These are phyloP conservation scores for Yamadazyma diospyri DNA, from an alignment of 1,139 yeast genomes.

Conservation along the genomic window DNA sequence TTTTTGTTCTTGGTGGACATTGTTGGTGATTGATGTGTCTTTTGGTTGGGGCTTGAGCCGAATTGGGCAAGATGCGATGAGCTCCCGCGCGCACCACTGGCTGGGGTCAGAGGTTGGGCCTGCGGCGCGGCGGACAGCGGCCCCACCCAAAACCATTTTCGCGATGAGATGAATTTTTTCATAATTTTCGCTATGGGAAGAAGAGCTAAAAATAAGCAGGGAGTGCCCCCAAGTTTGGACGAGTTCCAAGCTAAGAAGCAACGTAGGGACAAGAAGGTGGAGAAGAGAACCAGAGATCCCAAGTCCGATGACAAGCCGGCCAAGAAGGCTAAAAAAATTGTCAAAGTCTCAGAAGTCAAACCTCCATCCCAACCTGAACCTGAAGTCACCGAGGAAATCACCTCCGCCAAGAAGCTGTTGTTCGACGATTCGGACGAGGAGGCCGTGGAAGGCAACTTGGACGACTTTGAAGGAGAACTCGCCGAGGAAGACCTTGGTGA, in stretches of 20 bases:
- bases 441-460: slow-evolving; percentile 30
- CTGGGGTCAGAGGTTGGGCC: too few species aligned
- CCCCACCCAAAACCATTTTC: background rate
- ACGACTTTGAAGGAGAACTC: slow-evolving; percentile 36
- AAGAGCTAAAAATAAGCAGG: slow-evolving; percentile 87
- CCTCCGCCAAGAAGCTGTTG: slow-evolving; percentile 66
- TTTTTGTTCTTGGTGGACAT: slow-evolving; percentile 3
- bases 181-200: slow-evolving; percentile 64
- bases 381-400: slow-evolving; percentile 45
- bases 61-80: too few species aligned
- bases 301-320: slow-evolving; percentile 15
- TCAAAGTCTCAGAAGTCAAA: slow-evolving; percentile 11
- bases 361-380: slow-evolving; percentile 24
- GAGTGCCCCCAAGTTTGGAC: slow-evolving; percentile 81
- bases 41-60: too few species aligned
- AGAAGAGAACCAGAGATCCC: slow-evolving; percentile 26
- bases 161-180: slow-evolving; percentile 12
- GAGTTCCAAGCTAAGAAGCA: slow-evolving; percentile 67
- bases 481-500: slow-evolving; percentile 49
- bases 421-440: slow-evolving; percentile 73
- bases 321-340: slow-evolving; percentile 16
- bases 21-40: too few species aligned
- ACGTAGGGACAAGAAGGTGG: slow-evolving; percentile 40
- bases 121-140: background rate
- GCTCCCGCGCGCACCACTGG: too few species aligned